A percentile compares a stretch with the other conserved stretches of the same genome.
Conservation (phyloP, 2,329 filamentous ascomycete species). For the Lasiodiplodia hormozganensis region DNA sequence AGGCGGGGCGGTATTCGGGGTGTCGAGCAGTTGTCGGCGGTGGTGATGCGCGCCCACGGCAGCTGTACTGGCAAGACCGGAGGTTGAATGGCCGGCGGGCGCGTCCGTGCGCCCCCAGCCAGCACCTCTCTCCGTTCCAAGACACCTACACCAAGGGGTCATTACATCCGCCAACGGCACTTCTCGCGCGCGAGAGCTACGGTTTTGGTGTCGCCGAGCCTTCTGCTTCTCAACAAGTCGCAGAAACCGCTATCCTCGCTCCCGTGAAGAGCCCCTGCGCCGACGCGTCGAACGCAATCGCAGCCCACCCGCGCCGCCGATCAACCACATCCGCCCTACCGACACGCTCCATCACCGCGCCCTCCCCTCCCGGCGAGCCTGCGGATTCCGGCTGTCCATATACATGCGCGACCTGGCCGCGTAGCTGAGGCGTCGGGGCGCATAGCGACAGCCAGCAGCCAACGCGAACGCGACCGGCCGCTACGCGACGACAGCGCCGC, state of each 20-base stretch:
- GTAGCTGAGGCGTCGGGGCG: slow-evolving; percentile 24
- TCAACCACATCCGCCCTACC: slow-evolving; percentile 20
- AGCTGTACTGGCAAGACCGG: slow-evolving; percentile 10
- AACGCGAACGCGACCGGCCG: slow-evolving; percentile 22
- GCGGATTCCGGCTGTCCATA: not conserved
- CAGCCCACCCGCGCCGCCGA: slow-evolving; percentile 27
- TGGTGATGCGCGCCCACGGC: slow-evolving; percentile 14
- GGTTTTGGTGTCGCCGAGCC: slow-evolving; percentile 44
- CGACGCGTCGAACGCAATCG: slow-evolving; percentile 21
- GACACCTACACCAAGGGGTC: slow-evolving; percentile 27
- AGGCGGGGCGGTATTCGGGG: slow-evolving; percentile 5
- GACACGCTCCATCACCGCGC: slow-evolving; percentile 20
- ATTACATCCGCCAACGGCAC: slow-evolving; percentile 34
- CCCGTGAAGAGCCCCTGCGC: slow-evolving; percentile 26
- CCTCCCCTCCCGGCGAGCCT: not conserved
- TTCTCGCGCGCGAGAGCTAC: slow-evolving; percentile 37
- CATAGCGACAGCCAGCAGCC: slow-evolving; percentile 15
- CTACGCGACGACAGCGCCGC: slow-evolving; percentile 24
- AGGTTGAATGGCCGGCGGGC: slow-evolving; percentile 9
- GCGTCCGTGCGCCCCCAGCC: slow-evolving; percentile 24
- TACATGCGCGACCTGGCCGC: slow-evolving; percentile 19
- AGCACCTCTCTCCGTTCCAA: slow-evolving; percentile 28
- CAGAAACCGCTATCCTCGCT: slow-evolving; percentile 37
- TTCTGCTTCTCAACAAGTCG: slow-evolving; percentile 42
- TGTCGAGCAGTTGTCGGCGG: not conserved